Evolutionary conservation across 805 yeast genomes (phyloP), one percentile per base, ranked within the genome.

Genomic region (Pichia exigua): DNA sequence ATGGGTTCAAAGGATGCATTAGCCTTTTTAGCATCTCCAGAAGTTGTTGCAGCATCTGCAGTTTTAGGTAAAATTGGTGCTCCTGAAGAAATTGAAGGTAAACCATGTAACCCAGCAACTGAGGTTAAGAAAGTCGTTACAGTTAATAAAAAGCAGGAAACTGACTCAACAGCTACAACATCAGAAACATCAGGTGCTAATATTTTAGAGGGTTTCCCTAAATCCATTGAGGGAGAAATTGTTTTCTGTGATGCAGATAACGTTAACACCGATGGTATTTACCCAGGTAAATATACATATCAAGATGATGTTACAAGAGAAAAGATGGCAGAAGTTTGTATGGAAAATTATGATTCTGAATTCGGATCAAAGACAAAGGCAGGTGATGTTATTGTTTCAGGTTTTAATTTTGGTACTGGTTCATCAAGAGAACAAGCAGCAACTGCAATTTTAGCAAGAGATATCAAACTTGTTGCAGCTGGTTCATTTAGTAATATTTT

Each of bases 341-440:
- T 94, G 99, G 99, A 94, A 72, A 94, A 94, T 73, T 94, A 94
- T 70, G 99, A 94, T 69, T 66, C 87, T 15, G 96, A 91, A 58
- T 94, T 94, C 69, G 83, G 86, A 52, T 56, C 70, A 30, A 91
- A 89, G 74, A 87, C 95, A 30, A 74, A 81, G 56, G 79, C 96
- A 4, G 66, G 89, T 46, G 99, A 94, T 68, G 90, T 94, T 60
- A 79, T 94, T 51, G 80, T 94, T 45, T 81, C 91, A 51, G 99
- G 99, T 18, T 94, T 73, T 76, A 94, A 94, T 68, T 94, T 94
- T 66, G 99, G 99, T 61, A 94, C 99, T 12, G 99, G 99, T 45
- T 91, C 97, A 10, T 89, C 97, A 26, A 83, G 99, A 72, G 99
- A 94, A 68, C 99, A 94, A 73, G 99, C 99, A 4, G 99, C 99